These are phyloP conservation scores for Kodamaea kaohsiungensis DNA, from an alignment of 805 yeast species.

Conservation along the genomic window DNA sequence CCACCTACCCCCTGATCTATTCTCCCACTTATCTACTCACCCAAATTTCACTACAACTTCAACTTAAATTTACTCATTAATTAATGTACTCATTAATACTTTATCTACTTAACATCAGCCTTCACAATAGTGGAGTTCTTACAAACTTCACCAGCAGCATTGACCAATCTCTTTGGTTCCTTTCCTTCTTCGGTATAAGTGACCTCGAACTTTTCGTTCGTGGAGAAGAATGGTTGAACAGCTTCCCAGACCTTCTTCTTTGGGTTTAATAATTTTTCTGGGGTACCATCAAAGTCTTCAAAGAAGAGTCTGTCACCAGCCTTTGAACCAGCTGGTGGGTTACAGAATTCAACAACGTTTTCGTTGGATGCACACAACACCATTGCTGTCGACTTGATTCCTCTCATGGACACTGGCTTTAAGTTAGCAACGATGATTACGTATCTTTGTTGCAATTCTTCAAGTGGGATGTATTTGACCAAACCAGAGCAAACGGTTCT, in stretches of 20 bases:
- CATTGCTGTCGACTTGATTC: constrained; percentile 94
- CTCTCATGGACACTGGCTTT: constrained; percentile 98
- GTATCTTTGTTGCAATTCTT: constrained; percentile 92
- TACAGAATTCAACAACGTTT: constrained; percentile 80
- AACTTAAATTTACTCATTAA: too few relatives aligned
- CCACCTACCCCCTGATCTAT: too few relatives aligned
- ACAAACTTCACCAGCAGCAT: constrained; percentile 75
- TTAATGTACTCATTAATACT: too few relatives aligned
- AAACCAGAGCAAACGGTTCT: constrained; percentile 98
- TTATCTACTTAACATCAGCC: constrained; percentile 73
- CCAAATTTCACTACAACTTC: too few relatives aligned
- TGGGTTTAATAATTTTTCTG: constrained; percentile 92
- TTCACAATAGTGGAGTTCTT: constrained; percentile 68
- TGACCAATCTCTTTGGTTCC: constrained; percentile 70
- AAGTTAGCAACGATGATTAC: constrained; percentile 92
- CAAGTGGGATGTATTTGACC: constrained; percentile 84
- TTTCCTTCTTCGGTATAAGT: constrained; percentile 80
- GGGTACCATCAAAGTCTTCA: constrained; percentile 85
- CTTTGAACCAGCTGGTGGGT: constrained; percentile 90
- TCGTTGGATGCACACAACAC: constrained; percentile 89
- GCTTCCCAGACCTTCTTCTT: constrained; percentile 98
- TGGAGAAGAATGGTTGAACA: constrained; percentile 86
- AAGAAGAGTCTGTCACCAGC: constrained; percentile 97
- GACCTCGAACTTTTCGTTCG: constrained; percentile 74
- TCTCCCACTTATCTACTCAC: too few relatives aligned